Conservation (phyloP, 306 rosid genomes). For the Aeschynomene evenia region DNA sequence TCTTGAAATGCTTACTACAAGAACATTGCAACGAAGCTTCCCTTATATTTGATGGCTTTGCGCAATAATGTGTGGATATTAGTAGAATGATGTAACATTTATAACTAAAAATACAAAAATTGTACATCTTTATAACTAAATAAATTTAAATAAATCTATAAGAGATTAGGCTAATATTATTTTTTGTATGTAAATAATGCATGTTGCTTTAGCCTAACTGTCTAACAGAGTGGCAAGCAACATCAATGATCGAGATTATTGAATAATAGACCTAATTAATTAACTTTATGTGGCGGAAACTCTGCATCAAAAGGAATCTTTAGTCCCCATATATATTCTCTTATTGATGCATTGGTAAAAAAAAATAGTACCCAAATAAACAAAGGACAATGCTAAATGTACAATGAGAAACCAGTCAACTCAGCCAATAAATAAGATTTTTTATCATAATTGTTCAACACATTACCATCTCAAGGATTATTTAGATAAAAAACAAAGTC, state of each 20-base stretch:
- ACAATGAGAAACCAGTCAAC: too few relatives aligned
- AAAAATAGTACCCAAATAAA: too few relatives aligned
- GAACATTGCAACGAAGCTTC: not conserved
- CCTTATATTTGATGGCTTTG: not conserved
- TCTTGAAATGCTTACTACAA: not conserved
- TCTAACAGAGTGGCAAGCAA: conserved; percentile 12
- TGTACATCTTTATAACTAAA: not conserved
- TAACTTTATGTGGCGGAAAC: not conserved
- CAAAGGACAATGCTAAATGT: too few relatives aligned
- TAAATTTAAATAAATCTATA: not conserved
- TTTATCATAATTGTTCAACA: too few relatives aligned
- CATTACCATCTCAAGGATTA: too few relatives aligned
- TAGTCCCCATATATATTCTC: not conserved
- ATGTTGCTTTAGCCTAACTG: not conserved
- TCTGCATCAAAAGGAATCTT: not conserved
- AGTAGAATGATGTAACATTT: not conserved
- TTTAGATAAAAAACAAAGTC: too few relatives aligned
- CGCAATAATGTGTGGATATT: not conserved
- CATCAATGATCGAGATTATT: conserved; percentile 1
- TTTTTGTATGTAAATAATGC: not conserved
- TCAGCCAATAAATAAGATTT: too few relatives aligned
- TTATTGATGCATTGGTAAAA: not conserved
- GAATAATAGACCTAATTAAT: not conserved
- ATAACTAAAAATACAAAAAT: not conserved
- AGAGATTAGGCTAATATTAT: not conserved